phyloP scores from a whole-genome alignment of 140 eudicot genomes.

The Oenanthe javanica region DNA sequence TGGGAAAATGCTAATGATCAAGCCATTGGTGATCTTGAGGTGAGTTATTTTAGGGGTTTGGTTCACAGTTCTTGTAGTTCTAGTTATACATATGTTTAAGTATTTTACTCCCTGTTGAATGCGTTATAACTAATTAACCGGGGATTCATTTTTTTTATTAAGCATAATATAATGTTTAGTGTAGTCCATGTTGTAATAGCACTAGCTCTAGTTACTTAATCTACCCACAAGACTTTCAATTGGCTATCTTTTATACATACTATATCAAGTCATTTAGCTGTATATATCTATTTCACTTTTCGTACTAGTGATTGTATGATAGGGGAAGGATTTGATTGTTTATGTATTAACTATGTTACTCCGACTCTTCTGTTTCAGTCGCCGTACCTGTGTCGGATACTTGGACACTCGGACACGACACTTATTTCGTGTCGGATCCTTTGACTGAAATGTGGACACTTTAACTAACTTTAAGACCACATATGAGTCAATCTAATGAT shows the following conservation, averaged over 20 bases:
- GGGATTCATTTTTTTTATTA: neutral
- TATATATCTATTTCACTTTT: neutral
- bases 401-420: too few relatives aligned
- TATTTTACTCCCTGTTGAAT: neutral
- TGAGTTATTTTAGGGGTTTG: conserved; percentile 21
- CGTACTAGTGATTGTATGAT: neutral
- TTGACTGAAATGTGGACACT: too few relatives aligned
- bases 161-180: neutral
- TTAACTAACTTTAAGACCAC: too few relatives aligned
- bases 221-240: neutral
- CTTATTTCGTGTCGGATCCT: too few relatives aligned
- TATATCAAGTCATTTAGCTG: neutral
- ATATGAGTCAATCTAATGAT: too few relatives aligned
- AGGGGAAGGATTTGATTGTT: neutral
- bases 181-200: neutral
- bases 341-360: too few relatives aligned
- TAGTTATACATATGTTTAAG: neutral
- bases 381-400: too few relatives aligned
- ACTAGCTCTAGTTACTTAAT: neutral
- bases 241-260: neutral
- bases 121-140: neutral
- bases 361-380: too few relatives aligned
- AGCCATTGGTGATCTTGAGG: conserved; percentile 88
- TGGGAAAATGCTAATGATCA: conserved; percentile 63
- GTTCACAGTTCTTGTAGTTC: neutral